Base-by-base conservation (phyloP, 1,139 yeast species). In the Hyphopichia wangnamkhiaoensis region DNA sequence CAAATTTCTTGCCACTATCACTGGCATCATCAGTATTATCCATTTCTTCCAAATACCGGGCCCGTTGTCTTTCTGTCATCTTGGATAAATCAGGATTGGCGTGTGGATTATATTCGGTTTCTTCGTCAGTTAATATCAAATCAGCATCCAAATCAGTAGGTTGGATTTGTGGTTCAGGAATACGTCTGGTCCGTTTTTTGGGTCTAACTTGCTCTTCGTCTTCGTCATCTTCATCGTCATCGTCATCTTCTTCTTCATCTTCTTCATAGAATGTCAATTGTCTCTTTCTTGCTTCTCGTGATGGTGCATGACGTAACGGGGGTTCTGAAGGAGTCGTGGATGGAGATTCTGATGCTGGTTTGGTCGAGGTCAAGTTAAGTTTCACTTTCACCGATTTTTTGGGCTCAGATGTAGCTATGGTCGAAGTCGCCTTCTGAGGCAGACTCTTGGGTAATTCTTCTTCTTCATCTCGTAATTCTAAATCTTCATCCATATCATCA, bases 61-160 rank as follows among this genome's bases (percentile, higher is more conserved):
- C 74, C 34, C 84, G 56, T 54, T 81, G 87, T 52, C 86, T 62
- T 45, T 80, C 85, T 0, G 86, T 80, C 80, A 80, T 73, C 44
- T 77, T 73, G 9, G 80, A 63, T 7, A 74, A 52, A 50, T 80
- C 84, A 5, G 73, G 71, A 41, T 63, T 61, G 26, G 63, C 65
- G 36, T 59, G 61, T 4, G 73, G 72, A 41, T 69, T 64, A 44
- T 69, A 67, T 43, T 71, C 77, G 7, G 63, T 56, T 45, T 69
- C 75, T 50, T 70, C 77, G 42, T 71, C 77, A 0, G 75, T 70
- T 30, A 71, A 57, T 3, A 69, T 49, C 38, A 71, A 55, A 33
- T 71, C 76, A 2, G 62, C 70, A 43, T 71, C 75, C 23, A 69
- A 44, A 28, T 59, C 64, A 33, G 54, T 57, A 3, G 63, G 57